phyloP scores from a whole-genome alignment of 257 asterid genomes.

The Coffea eugenioides region DNA sequence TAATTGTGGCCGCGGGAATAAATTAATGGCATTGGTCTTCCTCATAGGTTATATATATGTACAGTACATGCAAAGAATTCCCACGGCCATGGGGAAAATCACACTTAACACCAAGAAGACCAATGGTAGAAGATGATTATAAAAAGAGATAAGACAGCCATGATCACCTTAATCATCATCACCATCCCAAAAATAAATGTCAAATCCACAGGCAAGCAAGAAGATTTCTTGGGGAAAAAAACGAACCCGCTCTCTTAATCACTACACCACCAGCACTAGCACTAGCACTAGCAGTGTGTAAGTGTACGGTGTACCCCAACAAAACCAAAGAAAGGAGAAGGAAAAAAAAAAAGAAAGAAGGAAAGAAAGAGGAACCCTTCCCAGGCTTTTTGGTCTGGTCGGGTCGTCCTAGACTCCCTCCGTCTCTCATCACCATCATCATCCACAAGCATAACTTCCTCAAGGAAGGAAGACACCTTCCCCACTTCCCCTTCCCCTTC shows the following conservation, averaged over 20 bases:
- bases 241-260: conserved; percentile 6
- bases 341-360: too few relatives aligned
- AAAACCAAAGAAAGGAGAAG: too few relatives aligned
- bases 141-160: background rate
- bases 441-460: too few relatives aligned
- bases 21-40: background rate
- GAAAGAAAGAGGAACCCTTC: too few relatives aligned
- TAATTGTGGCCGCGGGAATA: background rate
- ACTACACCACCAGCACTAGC: too few relatives aligned
- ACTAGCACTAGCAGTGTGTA: too few relatives aligned
- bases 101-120: background rate
- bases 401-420: too few relatives aligned
- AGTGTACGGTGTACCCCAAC: too few relatives aligned
- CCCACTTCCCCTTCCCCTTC: background rate
- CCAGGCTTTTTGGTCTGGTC: too few relatives aligned
- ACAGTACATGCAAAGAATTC: too few relatives aligned
- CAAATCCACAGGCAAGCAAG: background rate
- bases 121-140: background rate
- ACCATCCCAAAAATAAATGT: background rate
- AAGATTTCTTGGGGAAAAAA: background rate
- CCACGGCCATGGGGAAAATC: background rate
- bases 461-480: background rate
- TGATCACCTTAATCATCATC: conserved; percentile 2
- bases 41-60: too few relatives aligned
- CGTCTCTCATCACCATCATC: too few relatives aligned